phyloP scores from a whole-genome alignment of 495 filamentous ascomycete species.

The Darksidea phi region DNA sequence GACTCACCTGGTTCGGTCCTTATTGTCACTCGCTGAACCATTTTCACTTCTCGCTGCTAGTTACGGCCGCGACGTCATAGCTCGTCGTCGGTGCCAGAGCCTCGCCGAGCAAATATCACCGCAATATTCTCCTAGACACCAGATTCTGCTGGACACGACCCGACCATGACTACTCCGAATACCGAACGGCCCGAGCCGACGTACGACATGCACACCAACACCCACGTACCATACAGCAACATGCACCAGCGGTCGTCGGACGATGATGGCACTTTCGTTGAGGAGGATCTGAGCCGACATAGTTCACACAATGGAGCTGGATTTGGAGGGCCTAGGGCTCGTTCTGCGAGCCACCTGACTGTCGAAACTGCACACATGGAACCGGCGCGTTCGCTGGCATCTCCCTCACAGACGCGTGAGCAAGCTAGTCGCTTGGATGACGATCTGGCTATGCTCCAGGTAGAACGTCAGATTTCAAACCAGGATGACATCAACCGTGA shows the following conservation, averaged over 20 bases:
- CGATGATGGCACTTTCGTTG: conserved; percentile 30
- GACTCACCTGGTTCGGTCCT: not conserved
- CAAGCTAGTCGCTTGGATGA: conserved; percentile 73
- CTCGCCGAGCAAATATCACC: not conserved
- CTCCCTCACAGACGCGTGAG: conserved; percentile 60
- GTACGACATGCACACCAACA: conserved; percentile 32
- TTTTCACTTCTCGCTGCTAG: not conserved
- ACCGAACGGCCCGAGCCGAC: conserved; percentile 48
- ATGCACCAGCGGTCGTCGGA: conserved; percentile 30
- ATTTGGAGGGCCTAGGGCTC: not conserved
- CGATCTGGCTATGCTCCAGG: conserved; percentile 78
- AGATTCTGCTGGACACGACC: not conserved
- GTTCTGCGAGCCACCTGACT: conserved; percentile 19
- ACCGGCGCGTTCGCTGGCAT: conserved; percentile 39
- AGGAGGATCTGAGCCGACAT: conserved; percentile 21
- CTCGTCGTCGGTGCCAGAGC: not conserved
- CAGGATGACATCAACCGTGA: conserved; percentile 45
- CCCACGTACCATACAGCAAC: conserved; percentile 14
- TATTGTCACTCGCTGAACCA: not conserved
- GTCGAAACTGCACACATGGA: conserved; percentile 42
- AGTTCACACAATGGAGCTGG: not conserved
- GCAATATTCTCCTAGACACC: not conserved
- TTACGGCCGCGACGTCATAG: not conserved
- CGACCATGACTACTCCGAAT: conserved; percentile 54
- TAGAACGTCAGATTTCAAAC: conserved; percentile 70